A percentile compares a stretch with the other conserved stretches of the same genome.
Evolutionary conservation across 1,284 basidiomycete genomes (phyloP).

Genomic region (Volvariella surrecta): DNA sequence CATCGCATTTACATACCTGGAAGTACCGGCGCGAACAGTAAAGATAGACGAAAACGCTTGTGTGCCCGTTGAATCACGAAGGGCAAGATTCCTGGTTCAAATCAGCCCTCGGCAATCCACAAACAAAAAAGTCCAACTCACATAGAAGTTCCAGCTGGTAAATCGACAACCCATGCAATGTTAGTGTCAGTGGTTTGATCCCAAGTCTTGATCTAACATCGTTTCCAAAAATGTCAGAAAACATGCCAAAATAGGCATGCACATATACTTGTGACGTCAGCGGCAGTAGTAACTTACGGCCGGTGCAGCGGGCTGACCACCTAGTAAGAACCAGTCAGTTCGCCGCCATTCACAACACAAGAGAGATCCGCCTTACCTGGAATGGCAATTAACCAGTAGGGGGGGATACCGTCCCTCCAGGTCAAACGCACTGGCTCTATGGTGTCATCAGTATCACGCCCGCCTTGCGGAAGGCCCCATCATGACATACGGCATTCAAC

Average conservation of each 20-base stretch:
- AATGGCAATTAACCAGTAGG: slow-evolving; percentile 60
- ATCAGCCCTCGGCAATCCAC: not conserved
- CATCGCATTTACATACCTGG: no score
- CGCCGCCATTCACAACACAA: not conserved
- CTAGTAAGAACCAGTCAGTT: slow-evolving; percentile 21
- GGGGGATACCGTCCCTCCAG: slow-evolving; percentile 47
- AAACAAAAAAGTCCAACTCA: slow-evolving; percentile 21
- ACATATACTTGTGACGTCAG: slow-evolving; percentile 7
- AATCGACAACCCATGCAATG: slow-evolving; percentile 57
- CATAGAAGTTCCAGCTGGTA: slow-evolving; percentile 45
- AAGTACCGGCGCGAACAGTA: slow-evolving; percentile 40
- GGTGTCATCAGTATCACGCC: slow-evolving; percentile 1
- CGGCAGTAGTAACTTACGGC: slow-evolving; percentile 34
- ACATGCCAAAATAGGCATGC: no score
- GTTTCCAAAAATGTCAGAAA: slow-evolving; percentile 13
- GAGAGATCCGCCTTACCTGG: slow-evolving; percentile 42
- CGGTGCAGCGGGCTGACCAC: slow-evolving; percentile 43
- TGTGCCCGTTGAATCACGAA: slow-evolving; percentile 56
- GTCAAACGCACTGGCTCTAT: slow-evolving; percentile 50
- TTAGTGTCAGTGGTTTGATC: slow-evolving; percentile 32
- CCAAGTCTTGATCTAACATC: slow-evolving; percentile 39
- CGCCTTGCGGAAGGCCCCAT: not conserved
- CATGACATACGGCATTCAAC: slow-evolving; percentile 44
- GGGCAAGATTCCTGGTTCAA: slow-evolving; percentile 33
- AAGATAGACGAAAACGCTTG: slow-evolving; percentile 48